Evolutionary conservation across 305 asterid genomes (phyloP), one percentile per base, ranked within the genome.

Genomic region (Euphrasia arctica): DNA sequence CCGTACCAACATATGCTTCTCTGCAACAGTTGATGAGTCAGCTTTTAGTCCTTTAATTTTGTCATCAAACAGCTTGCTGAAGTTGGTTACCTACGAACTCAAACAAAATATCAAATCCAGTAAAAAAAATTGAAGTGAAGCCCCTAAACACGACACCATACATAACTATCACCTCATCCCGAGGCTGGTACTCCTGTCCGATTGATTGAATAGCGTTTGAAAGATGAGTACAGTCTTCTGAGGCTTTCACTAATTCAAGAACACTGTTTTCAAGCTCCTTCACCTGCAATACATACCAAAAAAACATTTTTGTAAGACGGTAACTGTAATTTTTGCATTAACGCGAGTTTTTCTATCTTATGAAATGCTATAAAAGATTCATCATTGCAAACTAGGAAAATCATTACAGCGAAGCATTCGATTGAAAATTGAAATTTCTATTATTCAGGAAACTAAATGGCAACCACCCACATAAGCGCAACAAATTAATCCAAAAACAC

Each of bases 201-300:
- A 87, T 67, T 61, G 85, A 79, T 63, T 82, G 84, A 54, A 85
- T 77, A 47, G 92, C 90, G 48, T 59, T 73, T 49, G 97, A 90
- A 67, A 87, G 86, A 82, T 79, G 75, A 64, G 79, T 73, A 70
- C 93, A 85, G 6, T 88, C 90, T 58, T 88, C 83, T 45, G 88
- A 76, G 64, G 95, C 87, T 59, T 67, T 81, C 77, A 85, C 54
- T 74, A 92, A 78, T 51, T 84, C 70, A 58, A 72, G 29, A 65
- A 83, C 80, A 11, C 79, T 80, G 72, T 73, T 79, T 76, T 92
- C 98, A 32, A 90, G 91, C 75, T 87, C 86, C 72, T 86, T 90
- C 65, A 92, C 91, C 98, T 93, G 79, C 67, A 77, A 42, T 41
- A 54, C 70, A 74, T 69, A 18, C 22, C 22, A 18, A 18, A 18